Evolutionary conservation across 352 stramenopile species (phyloP), one percentile per base, ranked within the genome.

Genomic region (Phytophthora brassicae): DNA sequence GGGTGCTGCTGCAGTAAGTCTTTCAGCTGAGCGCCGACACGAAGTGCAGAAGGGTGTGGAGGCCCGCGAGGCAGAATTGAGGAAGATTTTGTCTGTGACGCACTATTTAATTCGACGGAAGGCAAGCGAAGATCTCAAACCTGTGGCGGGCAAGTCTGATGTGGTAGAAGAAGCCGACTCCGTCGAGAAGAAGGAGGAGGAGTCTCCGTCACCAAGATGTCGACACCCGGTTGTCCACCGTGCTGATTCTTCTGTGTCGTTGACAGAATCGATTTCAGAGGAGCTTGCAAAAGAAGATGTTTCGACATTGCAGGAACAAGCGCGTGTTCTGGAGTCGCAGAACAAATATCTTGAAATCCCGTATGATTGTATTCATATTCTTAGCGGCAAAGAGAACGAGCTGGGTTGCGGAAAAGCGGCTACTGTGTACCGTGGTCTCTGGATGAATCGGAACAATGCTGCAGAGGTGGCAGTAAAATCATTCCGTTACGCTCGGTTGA

Each of bases 291-390:
- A 77, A 58, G 76, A 92, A 55, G 79, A 90, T 47, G 79, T 90
- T 0, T 85, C 77, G 7, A 86, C 72, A 19, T 66, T 95, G 12
- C 70, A 95, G 59, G 80, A 92, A 48, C 83, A 95, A 43, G 85
- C 85, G 11, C 83, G 85, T 9, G 81, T 92, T 28, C 67, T 95
- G n/a, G 81, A 93, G 62, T 85, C 81, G 13, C 84, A 95, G 62
- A 94, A 95, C 55, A 64, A 90, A 55, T 96, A 96, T 45, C 35
- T 96, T 35, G 87, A 96, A 44, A 94, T 96, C 54, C 81, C 85
- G 5, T 92, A 91, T 54, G 86, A 94, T 56, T 94, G 82, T 39
- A 96, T 96, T 64, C 79, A 89, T 45, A 91, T 96, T 14, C 75
- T 96, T 14, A 73, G 77, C 20, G 87, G 87, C 23, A 94, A 93